phyloP scores from a whole-genome alignment of 2,329 filamentous ascomycete species.

The Monilinia aucupariae region DNA sequence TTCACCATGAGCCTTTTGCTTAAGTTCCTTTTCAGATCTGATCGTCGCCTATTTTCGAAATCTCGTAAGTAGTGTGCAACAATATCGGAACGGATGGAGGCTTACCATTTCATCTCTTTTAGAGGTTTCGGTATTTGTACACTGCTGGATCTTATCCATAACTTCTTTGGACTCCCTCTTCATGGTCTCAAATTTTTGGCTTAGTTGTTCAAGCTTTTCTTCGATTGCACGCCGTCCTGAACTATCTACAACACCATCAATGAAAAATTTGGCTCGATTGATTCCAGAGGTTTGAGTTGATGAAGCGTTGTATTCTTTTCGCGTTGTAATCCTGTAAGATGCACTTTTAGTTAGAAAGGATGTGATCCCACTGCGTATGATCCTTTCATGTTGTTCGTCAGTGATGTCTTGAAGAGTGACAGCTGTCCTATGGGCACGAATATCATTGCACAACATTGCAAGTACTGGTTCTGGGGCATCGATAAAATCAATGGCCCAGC shows the following conservation, averaged over 20 bases:
- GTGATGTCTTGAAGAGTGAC: slow-evolving; percentile 58
- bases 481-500: slow-evolving; percentile 73
- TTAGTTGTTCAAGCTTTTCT: slow-evolving; percentile 40
- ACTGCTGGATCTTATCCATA: slow-evolving; percentile 30
- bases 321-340: slow-evolving; percentile 59
- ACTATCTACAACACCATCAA: slow-evolving; percentile 66
- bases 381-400: slow-evolving; percentile 61
- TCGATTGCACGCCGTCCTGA: slow-evolving; percentile 58
- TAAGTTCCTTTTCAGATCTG: slow-evolving; percentile 56
- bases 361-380: slow-evolving; percentile 51
- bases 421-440: slow-evolving; percentile 61
- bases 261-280: slow-evolving; percentile 62
- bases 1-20: slow-evolving; percentile 60
- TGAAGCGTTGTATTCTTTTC: slow-evolving; percentile 71
- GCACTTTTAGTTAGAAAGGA: slow-evolving; percentile 66
- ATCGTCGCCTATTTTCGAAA: slow-evolving; percentile 41
- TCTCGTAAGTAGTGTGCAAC: neutral
- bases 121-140: slow-evolving; percentile 36
- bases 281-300: slow-evolving; percentile 64
- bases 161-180: slow-evolving; percentile 23
- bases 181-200: slow-evolving; percentile 29
- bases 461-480: slow-evolving; percentile 77
- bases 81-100: neutral
- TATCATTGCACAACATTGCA: slow-evolving; percentile 78
- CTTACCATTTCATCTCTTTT: slow-evolving; percentile 41